These are phyloP conservation scores for Cladochytrium replicatum DNA, from an alignment of 192 early-diverging fungal genomes.

Conservation along the genomic window DNA sequence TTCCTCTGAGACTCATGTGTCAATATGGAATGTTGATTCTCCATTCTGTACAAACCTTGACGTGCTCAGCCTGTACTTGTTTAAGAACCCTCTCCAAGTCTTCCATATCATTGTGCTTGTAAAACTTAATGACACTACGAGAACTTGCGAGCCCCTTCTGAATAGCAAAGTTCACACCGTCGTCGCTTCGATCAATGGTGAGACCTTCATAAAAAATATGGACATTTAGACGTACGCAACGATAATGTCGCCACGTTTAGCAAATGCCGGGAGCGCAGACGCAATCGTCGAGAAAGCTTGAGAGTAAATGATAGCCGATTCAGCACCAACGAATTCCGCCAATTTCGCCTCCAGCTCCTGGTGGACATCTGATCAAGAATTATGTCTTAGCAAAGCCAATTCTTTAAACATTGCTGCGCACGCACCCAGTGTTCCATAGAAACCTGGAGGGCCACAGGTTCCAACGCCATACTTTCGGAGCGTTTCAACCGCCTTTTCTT, in stretches of 20 bases:
- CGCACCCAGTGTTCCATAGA: constrained; percentile 78
- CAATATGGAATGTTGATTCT: too few relatives aligned
- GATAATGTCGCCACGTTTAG: constrained; percentile 91
- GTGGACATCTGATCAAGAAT: constrained; percentile 72
- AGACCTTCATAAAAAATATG: too few relatives aligned
- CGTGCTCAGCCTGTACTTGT: constrained; percentile 60
- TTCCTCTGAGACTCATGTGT: too few relatives aligned
- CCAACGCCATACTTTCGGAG: constrained; percentile 92
- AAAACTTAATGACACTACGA: constrained; percentile 81
- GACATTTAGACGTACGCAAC: constrained; percentile 54
- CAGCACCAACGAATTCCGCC: constrained; percentile 74
- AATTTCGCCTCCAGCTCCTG: constrained; percentile 83
- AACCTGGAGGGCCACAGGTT: constrained; percentile 89
- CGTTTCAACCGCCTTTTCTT: constrained; percentile 73
- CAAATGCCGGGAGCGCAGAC: constrained; percentile 88
- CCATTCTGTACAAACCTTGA: too few relatives aligned
- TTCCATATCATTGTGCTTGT: constrained; percentile 94
- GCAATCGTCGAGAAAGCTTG: constrained; percentile 90
- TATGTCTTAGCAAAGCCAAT: too few relatives aligned
- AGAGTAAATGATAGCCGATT: constrained; percentile 84
- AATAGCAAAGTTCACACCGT: constrained; percentile 75
- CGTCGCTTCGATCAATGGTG: constrained; percentile 58
- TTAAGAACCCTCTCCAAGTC: constrained; percentile 81
- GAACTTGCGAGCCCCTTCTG: constrained; percentile 86
- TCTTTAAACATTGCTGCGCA: too few relatives aligned